phyloP scores from a whole-genome alignment of 2,329 filamentous ascomycete genomes.

The Cladophialophora psammophila region DNA sequence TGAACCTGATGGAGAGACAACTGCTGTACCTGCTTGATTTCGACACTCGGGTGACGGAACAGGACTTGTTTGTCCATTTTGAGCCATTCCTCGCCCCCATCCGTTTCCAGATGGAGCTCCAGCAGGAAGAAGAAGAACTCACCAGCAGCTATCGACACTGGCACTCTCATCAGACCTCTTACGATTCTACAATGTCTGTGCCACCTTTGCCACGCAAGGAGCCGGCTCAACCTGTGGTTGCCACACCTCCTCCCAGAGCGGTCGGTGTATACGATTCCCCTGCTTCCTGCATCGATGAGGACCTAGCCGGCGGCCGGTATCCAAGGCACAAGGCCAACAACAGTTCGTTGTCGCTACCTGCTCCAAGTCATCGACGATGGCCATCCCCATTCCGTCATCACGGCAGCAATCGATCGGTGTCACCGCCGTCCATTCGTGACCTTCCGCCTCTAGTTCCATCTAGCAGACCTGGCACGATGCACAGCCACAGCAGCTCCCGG shows the following conservation, averaged over 20 bases:
- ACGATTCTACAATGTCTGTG: slow-evolving; percentile 36
- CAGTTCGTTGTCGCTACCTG: slow-evolving; percentile 37
- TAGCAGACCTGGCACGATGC: slow-evolving; percentile 50
- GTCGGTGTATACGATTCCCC: slow-evolving; percentile 45
- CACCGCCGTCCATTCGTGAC: slow-evolving; percentile 54
- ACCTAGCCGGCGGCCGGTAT: slow-evolving; percentile 44
- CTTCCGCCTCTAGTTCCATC: slow-evolving; percentile 53
- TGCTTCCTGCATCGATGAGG: slow-evolving; percentile 44
- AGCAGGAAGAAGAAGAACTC: slow-evolving; percentile 59
- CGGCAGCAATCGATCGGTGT: slow-evolving; percentile 47
- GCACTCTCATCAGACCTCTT: slow-evolving; percentile 45
- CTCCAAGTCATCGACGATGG: slow-evolving; percentile 47
- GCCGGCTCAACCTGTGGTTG: slow-evolving; percentile 27
- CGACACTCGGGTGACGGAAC: slow-evolving; percentile 84
- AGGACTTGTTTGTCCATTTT: slow-evolving; percentile 86
- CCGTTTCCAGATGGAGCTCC: slow-evolving; percentile 64
- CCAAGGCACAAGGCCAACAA: slow-evolving; percentile 37
- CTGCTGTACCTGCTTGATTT: slow-evolving; percentile 93
- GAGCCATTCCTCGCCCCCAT: slow-evolving; percentile 89
- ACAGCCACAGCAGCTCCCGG: slow-evolving; percentile 51
- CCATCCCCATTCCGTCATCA: slow-evolving; percentile 47
- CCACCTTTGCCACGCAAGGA: slow-evolving; percentile 30
- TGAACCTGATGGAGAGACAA: slow-evolving; percentile 99
- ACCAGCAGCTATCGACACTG: slow-evolving; percentile 46
- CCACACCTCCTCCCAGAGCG: slow-evolving; percentile 33